Evolutionary conservation across 108 stramenopile species (phyloP).

Genomic region (Cyclostephanos tholiformis): DNA sequence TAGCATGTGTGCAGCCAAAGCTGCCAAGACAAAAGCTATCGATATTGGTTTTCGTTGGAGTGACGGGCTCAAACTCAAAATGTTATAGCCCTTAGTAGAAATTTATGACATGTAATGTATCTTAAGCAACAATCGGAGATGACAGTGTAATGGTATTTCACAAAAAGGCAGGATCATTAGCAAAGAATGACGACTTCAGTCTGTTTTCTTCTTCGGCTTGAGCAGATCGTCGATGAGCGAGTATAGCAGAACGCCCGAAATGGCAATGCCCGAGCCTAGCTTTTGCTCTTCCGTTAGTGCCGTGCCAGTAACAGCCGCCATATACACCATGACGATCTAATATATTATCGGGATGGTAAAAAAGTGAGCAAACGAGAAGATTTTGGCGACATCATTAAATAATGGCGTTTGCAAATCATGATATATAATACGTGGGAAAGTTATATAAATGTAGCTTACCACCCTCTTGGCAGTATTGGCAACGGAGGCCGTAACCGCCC

Average conservation of each 20-base stretch:
- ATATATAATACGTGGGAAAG: not conserved
- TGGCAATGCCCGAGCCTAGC: slow-evolving; percentile 54
- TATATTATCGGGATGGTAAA: too few species aligned
- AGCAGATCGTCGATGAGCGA: slow-evolving; percentile 62
- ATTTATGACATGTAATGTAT: too few species aligned
- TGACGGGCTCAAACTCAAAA: too few species aligned
- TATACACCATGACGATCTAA: slow-evolving; percentile 58
- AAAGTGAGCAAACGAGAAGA: not conserved
- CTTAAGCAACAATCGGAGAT: too few species aligned
- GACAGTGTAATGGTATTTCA: not conserved
- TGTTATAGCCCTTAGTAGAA: too few species aligned
- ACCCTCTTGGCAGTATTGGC: slow-evolving; percentile 68
- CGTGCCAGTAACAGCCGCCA: slow-evolving; percentile 60
- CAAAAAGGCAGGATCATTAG: too few species aligned
- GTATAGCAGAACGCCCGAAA: slow-evolving; percentile 56
- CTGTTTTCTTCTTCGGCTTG: slow-evolving; percentile 36
- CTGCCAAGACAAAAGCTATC: too few species aligned
- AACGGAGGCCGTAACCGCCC: slow-evolving; percentile 59
- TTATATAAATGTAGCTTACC: slow-evolving; percentile 7
- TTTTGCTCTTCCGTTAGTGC: slow-evolving; percentile 59
- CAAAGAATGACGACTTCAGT: too few species aligned
- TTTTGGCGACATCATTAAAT: not conserved
- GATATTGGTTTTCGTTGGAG: too few species aligned
- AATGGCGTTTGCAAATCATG: not conserved
- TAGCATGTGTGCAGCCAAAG: too few species aligned